phyloP scores from a whole-genome alignment of 2,329 filamentous ascomycete species.

The Aspergillus candidus region DNA sequence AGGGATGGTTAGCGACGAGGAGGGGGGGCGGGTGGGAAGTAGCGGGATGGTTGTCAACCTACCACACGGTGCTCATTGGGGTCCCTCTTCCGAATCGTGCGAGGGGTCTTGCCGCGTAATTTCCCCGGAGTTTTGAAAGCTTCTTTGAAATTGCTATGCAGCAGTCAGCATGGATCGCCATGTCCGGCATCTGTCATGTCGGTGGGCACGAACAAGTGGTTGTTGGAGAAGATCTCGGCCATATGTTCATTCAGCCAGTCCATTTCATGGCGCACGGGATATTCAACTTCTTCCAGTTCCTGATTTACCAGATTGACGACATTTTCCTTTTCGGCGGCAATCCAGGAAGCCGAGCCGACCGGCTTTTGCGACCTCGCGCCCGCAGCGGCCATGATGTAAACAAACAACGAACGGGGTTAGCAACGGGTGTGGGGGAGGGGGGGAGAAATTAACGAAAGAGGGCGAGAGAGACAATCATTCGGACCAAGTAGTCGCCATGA shows the following conservation, averaged over 20 bases:
- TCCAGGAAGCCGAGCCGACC: constrained; percentile 80
- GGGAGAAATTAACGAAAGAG: not conserved
- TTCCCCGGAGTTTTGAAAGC: constrained; percentile 70
- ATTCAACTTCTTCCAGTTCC: constrained; percentile 89
- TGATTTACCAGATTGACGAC: constrained; percentile 68
- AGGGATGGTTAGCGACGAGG: not conserved
- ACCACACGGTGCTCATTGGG: constrained; percentile 41
- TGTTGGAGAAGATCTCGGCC: constrained; percentile 82
- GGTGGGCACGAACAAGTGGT: constrained; percentile 65
- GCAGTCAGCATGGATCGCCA: constrained; percentile 23
- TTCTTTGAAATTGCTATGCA: constrained; percentile 75
- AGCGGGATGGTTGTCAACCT: constrained; percentile 17
- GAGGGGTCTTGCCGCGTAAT: constrained; percentile 44
- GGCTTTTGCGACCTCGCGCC: constrained; percentile 42
- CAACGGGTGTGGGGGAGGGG: not conserved
- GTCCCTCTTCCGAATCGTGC: constrained; percentile 40
- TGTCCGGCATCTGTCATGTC: constrained; percentile 3
- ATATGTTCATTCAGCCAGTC: constrained; percentile 99
- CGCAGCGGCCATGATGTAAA: constrained; percentile 37
- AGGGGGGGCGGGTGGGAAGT: constrained; percentile 5
- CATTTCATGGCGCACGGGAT: constrained; percentile 84
- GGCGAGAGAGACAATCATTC: too few species aligned
- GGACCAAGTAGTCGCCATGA: too few species aligned
- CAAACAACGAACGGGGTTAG: constrained; percentile 17
- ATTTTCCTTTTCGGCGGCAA: constrained; percentile 74